Conservation (phyloP, 2,329 filamentous ascomycete species). For the Aspergillus tamarii region DNA sequence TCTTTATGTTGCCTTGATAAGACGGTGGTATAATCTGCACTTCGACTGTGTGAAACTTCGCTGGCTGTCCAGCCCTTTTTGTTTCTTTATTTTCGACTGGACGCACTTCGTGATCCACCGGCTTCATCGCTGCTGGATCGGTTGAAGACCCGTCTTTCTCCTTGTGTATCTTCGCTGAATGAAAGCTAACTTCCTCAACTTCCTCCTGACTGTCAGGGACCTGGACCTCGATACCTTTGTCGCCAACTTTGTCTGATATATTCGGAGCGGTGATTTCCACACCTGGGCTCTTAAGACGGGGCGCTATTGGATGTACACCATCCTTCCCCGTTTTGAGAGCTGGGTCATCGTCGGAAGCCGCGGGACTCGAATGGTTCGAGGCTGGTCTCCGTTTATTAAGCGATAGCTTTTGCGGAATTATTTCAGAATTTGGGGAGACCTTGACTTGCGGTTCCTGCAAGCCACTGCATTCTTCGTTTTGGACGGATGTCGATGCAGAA, state of each 20-base stretch:
- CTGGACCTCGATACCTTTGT: conserved; percentile 21
- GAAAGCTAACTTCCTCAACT: not conserved
- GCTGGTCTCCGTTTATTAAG: not conserved
- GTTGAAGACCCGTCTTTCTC: not conserved
- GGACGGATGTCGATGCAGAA: not conserved
- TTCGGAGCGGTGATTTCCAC: not conserved
- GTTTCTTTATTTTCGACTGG: not conserved
- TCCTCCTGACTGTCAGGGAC: conserved; percentile 37
- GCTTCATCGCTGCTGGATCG: not conserved
- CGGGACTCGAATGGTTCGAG: not conserved
- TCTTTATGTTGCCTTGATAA: not conserved
- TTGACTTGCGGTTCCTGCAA: not conserved
- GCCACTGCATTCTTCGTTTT: not conserved
- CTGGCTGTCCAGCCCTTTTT: not conserved
- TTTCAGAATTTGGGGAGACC: not conserved
- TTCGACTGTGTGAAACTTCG: conserved; percentile 16
- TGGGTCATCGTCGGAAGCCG: not conserved
- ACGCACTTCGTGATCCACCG: not conserved
- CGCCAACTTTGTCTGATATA: not conserved
- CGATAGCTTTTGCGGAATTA: not conserved
- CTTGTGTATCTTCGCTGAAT: not conserved
- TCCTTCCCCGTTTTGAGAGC: not conserved
- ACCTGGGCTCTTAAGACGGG: not conserved
- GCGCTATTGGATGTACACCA: not conserved
- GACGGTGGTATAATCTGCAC: conserved; percentile 34